Evolutionary conservation across 108 stramenopile genomes (phyloP), one percentile per base, ranked within the genome.

Genomic region (Cyclotella atomus): DNA sequence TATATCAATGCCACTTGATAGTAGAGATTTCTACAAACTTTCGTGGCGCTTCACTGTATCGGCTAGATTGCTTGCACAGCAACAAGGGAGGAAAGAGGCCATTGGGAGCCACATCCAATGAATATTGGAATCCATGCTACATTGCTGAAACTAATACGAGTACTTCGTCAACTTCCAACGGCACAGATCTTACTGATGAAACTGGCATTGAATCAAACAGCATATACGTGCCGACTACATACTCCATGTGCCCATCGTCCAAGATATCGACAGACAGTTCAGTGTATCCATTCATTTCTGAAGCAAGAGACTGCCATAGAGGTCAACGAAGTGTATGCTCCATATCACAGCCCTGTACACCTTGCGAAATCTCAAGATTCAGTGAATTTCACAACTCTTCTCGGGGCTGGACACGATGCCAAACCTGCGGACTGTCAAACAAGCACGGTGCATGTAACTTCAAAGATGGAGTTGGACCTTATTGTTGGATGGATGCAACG

Each of bases 41-140:
- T 8, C 6, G 35, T 9, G 61, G 29, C n/a, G 27, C 4, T 14
- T 2, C n/a, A 1, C 8, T 61, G n/a, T 55, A 69, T 54, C 47
- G 67, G 27, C 20, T 49, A 36, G 60, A 76, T 19, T 76, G 75
- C 34, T 35, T 76, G 29, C 34, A 54, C 3, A 69, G 67, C 32
- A 16, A 30, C 20, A 76, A 76, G 47, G 75, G 75, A 17, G 75
- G 75, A 19, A 76, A 76, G 68, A 33, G 75, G 16, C 75, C 75
- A 1, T 32, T 67, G 20, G 68, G 60, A 3, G 68, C 33, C 33
- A 55, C 41, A 2, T 45, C 52, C 24, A 60, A 68, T 30, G 75
- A 52, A 15, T 76, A 59, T 35, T 38, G 41, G 23, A 67, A 76
- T 55, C 75, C 75, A 32, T 76, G 75, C 59, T 35, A 38, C 43